Evolutionary conservation across 2,329 filamentous ascomycete species (phyloP), one percentile per base, ranked within the genome.

Genomic region (Sporothrix pallida): DNA sequence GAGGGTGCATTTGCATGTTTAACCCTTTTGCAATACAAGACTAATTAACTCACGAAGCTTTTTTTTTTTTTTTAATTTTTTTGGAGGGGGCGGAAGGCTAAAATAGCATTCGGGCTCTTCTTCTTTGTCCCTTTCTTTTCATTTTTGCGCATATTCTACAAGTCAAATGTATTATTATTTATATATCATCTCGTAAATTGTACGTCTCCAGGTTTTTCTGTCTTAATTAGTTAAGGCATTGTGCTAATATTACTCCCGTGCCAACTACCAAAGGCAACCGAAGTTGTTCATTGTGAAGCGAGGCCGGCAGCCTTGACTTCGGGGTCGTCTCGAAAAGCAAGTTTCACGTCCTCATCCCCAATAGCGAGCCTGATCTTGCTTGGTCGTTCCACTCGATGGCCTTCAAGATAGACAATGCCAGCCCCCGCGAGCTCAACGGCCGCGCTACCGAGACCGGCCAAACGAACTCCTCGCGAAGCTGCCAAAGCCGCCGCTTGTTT

Each of bases 291-390:
- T 12, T 23, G 20, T 56, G 81, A 79, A 73, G 79, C 77, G 76
- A 95, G 87, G 44, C 93, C 93, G 79, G 97, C 85, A 54, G 92
- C 91, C 81, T 91, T 94, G 72, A 97, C 91, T 80, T 98, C 94
- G 8, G 89, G 89, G 83, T 99, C 96, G 77, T 97, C 95, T 74
- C 92, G 90, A 77, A 98, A 90, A 44, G 95, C 96, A 80, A 94
- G 88, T 80, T 92, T 92, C 42, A 99, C 90, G 82, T 99, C 95
- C 79, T 98, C 95, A 75, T 97, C 93, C 13, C 93, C 92, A 77
- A 98, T 91, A 26, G 93, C 90, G 73, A 99, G 85, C 73, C 95
- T 87, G 56, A 99, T 89, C 81, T 97, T 95, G 73, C 94, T 95
- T 26, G 93, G 94, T 60, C 96, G 87, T 80, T 98, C 95, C 0